Percentiles rank a stretch among this genome's conserved stretches.
Conservation (phyloP, 441 rosid genomes). For the Arabidopsis hybrid region DNA sequence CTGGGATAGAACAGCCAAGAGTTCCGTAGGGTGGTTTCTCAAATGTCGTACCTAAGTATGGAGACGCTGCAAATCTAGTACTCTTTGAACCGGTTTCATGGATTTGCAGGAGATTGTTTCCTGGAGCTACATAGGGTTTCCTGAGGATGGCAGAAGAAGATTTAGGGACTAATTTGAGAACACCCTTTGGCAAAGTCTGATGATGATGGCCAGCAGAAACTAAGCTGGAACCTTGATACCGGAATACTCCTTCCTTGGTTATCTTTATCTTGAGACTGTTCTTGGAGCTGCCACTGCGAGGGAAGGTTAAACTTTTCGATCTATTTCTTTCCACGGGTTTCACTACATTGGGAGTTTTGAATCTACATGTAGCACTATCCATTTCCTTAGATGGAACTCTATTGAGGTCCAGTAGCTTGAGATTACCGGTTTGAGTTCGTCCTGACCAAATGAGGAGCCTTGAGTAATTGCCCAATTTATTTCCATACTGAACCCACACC, state of each 20-base stretch:
- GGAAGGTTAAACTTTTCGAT: conserved; percentile 36
- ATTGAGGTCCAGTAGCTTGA: conserved; percentile 63
- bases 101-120: conserved; percentile 33
- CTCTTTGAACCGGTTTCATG: conserved; percentile 37
- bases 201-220: conserved; percentile 39
- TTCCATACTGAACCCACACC: conserved; percentile 55
- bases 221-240: conserved; percentile 41
- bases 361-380: conserved; percentile 37
- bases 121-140: conserved; percentile 44
- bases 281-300: conserved; percentile 47
- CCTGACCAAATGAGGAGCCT: conserved; percentile 58
- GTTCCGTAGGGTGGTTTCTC: conserved; percentile 46
- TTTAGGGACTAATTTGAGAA: conserved; percentile 62
- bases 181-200: conserved; percentile 61
- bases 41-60: conserved; percentile 43
- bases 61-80: conserved; percentile 37
- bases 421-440: conserved; percentile 47
- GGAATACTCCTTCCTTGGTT: conserved; percentile 40
- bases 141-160: conserved; percentile 44
- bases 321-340: conserved; percentile 44
- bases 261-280: conserved; percentile 55
- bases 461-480: conserved; percentile 41
- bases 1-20: conserved; percentile 36
- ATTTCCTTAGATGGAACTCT: conserved; percentile 56
- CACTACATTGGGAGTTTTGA: conserved; percentile 37